Base-by-base conservation (phyloP, 768 basidiomycete genomes). In the Amanita muscaria region DNA sequence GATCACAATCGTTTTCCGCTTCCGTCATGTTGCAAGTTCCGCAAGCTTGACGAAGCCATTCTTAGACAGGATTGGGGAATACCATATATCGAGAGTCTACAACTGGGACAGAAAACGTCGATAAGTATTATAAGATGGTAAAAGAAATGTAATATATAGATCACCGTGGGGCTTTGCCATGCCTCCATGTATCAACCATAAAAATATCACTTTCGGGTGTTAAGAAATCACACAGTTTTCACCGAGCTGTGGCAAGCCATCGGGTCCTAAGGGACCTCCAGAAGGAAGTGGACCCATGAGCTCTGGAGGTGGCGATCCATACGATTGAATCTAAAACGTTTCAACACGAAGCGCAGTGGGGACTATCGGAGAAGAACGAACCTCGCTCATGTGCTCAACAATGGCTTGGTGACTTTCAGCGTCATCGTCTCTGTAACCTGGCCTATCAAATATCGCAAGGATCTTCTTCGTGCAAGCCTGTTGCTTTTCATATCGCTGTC, bases 241-340 rank as follows among this genome's bases (percentile, higher is more conserved):
- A 32, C 34, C 44, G 7, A 38, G 27, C 31, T 44, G 32, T 18
- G 55, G 54, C 7, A 51, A n/a, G 4, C 79, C 80, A 40, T 83
- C 80, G 1, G 67, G 37, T 0, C 75, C 77, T 19, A 80, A 50
- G 77, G 61, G n/a, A 18, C 38, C 12, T 32, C 83, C 86, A 2
- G 84, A 74, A 0, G 89, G 89, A 38, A 91, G 67, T 0, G 79
- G 75, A 1, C 88, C 89, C 84, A 91, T 89, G 40, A 91, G 73
- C 53, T 88, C 86, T 15, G 74, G 56, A 2, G 89, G 89, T 0
- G 88, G 89, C 3, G 82, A 74, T 5, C 89, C 88, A 44, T 78
- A 71, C 3, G 68, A 65, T 70, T 92, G 88, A 73, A 92, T 80
- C 85, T 88, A 24, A 2, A 27, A 34, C 15, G 21, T 12, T 9